A percentile compares a stretch with the other conserved stretches of the same genome.
These are phyloP conservation scores for rapeseed (Brassica napus) DNA, from an alignment of 345 rosid species.

Conservation along the genomic window DNA sequence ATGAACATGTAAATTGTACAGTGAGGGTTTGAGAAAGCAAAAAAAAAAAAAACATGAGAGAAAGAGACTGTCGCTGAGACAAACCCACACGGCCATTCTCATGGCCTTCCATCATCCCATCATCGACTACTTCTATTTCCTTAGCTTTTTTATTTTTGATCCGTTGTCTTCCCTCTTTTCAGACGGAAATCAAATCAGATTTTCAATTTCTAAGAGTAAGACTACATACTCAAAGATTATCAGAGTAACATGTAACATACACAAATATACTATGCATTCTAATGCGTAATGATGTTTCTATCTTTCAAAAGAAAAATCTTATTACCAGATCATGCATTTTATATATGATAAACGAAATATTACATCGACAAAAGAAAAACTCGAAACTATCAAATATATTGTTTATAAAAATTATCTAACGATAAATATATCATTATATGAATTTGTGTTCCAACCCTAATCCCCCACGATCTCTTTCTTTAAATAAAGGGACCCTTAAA, in stretches of 20 bases:
- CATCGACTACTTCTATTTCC: constrained; percentile 8
- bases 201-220: constrained; percentile 4
- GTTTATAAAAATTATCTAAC: neutral
- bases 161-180: neutral
- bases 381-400: neutral
- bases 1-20: constrained; percentile 25
- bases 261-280: constrained; percentile 15
- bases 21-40: constrained; percentile 18
- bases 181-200: neutral
- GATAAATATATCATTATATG: neutral
- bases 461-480: neutral
- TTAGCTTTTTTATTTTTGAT: neutral
- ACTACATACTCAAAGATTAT: constrained; percentile 11
- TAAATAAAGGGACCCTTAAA: too few species aligned
- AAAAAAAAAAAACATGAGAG: constrained; percentile 20
- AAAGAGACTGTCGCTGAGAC: constrained; percentile 32
- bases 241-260: constrained; percentile 16
- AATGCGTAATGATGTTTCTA: neutral
- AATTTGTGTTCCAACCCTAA: neutral
- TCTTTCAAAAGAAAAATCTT: neutral
- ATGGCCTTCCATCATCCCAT: constrained; percentile 32
- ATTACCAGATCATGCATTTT: neutral
- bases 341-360: neutral
- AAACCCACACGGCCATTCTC: constrained; percentile 45
- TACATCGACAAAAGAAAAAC: neutral